Percentiles rank a stretch among this genome's conserved stretches.
These are phyloP conservation scores for Suhomyces bokatorum DNA, from an alignment of 1,139 yeast genomes.

Conservation along the genomic window DNA sequence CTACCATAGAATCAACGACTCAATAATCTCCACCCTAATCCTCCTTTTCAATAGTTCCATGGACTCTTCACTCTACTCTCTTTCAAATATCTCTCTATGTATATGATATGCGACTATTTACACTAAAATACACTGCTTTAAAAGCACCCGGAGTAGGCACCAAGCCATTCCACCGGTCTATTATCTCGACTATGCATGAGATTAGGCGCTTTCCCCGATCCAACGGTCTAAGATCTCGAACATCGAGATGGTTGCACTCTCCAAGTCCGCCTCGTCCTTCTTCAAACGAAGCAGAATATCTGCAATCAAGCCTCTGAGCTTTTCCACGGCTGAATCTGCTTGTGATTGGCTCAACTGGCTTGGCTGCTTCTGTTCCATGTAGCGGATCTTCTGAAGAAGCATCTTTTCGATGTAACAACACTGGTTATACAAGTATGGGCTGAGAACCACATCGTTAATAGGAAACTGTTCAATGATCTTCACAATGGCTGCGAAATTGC, in stretches of 20 bases:
- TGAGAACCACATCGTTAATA: constrained; percentile 30
- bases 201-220: constrained; percentile 16
- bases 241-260: constrained; percentile 20
- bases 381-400: constrained; percentile 18
- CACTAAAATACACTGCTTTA: constrained; percentile 5
- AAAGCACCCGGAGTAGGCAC: neutral
- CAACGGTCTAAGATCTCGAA: constrained; percentile 30
- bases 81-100: neutral
- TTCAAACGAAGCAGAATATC: constrained; percentile 33
- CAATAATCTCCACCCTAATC: no score
- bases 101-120: constrained; percentile 4
- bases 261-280: constrained; percentile 31
- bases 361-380: constrained; percentile 7
- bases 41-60: no score
- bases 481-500: constrained; percentile 23
- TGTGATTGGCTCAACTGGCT: neutral
- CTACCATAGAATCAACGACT: no score
- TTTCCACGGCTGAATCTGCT: constrained; percentile 4
- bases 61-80: no score
- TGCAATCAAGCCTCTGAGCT: constrained; percentile 35
- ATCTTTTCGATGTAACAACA: constrained; percentile 31
- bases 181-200: no score
- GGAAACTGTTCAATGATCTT: constrained; percentile 31
- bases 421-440: constrained; percentile 38
- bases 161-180: constrained; percentile 28